phyloP scores from a whole-genome alignment of 257 asterid genomes.

The Nicotiana sylvestris region DNA sequence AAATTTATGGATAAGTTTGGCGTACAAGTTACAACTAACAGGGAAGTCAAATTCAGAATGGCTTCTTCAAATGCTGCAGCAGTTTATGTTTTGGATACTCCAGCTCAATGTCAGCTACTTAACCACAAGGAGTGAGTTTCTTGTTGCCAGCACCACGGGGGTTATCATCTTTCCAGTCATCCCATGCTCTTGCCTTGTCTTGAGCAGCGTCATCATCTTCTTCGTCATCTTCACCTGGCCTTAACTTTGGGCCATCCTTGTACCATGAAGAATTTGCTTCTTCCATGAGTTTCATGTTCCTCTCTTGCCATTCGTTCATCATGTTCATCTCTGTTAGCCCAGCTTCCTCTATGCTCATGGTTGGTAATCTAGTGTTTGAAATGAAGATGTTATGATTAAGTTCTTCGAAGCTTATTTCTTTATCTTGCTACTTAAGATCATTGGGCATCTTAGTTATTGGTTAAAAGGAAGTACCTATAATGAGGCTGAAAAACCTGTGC shows the following conservation, averaged over 20 bases:
- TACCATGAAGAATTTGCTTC: conserved; percentile 94
- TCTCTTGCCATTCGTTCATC: conserved; percentile 93
- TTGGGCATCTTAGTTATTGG: neutral
- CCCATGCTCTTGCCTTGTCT: conserved; percentile 93
- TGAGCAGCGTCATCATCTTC: conserved; percentile 84
- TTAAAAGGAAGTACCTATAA: conserved; percentile 45
- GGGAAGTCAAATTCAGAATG: neutral
- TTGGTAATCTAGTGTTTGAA: conserved; percentile 55
- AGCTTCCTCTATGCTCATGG: conserved; percentile 99
- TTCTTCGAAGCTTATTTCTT: neutral
- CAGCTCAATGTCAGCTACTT: conserved; percentile 7
- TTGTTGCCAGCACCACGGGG: conserved; percentile 96
- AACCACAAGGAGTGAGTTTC: conserved; percentile 98
- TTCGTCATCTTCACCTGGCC: conserved; percentile 53
- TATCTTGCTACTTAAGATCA: neutral
- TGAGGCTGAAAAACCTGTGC: conserved; percentile 97
- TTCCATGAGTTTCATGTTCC: conserved; percentile 60
- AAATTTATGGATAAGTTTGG: neutral
- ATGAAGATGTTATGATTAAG: neutral
- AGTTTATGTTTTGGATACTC: neutral
- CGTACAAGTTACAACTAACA: too few species aligned
- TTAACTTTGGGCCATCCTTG: conserved; percentile 38
- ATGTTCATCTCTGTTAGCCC: conserved; percentile 95
- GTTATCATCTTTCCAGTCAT: conserved; percentile 97
- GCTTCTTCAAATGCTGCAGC: neutral